Evolutionary conservation across 192 early-diverging fungal genomes (phyloP).

Genomic region (Coemansia reversa): DNA sequence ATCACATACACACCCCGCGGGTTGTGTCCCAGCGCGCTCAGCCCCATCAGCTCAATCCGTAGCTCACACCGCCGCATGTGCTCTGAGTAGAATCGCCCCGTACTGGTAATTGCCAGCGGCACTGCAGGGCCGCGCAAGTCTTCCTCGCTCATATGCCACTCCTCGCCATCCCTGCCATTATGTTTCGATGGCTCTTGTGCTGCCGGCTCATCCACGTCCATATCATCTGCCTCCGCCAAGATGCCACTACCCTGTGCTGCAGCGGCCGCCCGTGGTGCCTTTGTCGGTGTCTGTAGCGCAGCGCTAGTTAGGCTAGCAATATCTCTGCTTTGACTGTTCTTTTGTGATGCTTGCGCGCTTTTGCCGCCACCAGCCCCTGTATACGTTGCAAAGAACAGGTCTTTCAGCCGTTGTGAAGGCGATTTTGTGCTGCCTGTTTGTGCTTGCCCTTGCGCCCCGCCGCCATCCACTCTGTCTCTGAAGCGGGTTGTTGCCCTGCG

Average conservation of each 20-base stretch:
- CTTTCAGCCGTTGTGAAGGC: slow-evolving; percentile 49
- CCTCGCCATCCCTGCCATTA: neutral
- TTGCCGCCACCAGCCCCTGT: slow-evolving; percentile 22
- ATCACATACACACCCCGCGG: slow-evolving; percentile 86
- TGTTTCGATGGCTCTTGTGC: neutral
- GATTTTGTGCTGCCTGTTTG: slow-evolving; percentile 18
- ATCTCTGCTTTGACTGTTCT: slow-evolving; percentile 6
- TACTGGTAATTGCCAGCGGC: slow-evolving; percentile 36
- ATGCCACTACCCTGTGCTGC: neutral
- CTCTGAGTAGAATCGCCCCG: slow-evolving; percentile 52
- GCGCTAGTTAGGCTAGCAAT: slow-evolving; percentile 19
- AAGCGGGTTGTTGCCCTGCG: slow-evolving; percentile 26
- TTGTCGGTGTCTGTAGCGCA: slow-evolving; percentile 33
- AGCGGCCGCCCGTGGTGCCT: slow-evolving; percentile 3
- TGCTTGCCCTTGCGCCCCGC: neutral
- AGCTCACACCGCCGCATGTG: slow-evolving; percentile 54
- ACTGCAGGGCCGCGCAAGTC: slow-evolving; percentile 30
- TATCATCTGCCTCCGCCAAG: slow-evolving; percentile 16
- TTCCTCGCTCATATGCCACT: slow-evolving; percentile 23
- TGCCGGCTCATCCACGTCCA: slow-evolving; percentile 41
- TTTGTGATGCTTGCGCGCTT: slow-evolving; percentile 13
- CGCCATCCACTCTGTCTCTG: slow-evolving; percentile 17
- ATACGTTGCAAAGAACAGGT: slow-evolving; percentile 52
- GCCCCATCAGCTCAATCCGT: slow-evolving; percentile 46
- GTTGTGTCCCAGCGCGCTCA: slow-evolving; percentile 60